These are phyloP conservation scores for Aechmea fasciata DNA, from an alignment of 176 grass and related monocot genomes.

Conservation along the genomic window DNA sequence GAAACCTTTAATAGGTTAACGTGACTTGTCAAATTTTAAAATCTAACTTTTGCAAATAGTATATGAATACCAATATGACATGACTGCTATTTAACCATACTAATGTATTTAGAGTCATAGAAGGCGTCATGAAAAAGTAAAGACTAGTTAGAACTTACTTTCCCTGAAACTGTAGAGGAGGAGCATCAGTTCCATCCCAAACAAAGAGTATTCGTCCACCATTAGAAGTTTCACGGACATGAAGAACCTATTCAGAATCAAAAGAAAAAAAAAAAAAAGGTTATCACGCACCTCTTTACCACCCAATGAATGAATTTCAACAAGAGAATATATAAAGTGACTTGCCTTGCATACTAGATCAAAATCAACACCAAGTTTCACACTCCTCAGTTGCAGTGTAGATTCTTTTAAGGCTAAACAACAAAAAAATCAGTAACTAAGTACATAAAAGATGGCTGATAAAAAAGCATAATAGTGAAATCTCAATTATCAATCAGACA, in stretches of 20 bases:
- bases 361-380: conserved; percentile 45
- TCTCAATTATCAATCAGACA: background rate
- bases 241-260: conserved; percentile 66
- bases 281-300: background rate
- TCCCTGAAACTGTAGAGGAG: conserved; percentile 30
- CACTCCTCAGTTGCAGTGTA: conserved; percentile 38
- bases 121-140: conserved; percentile 9
- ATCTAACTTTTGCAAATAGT: no score
- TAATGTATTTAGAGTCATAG: background rate
- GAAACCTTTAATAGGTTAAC: no score
- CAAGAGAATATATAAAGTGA: background rate
- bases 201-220: conserved; percentile 51
- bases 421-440: conserved; percentile 15
- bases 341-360: conserved; percentile 79
- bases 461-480: background rate
- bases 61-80: no score
- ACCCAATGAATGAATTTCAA: background rate
- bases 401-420: conserved; percentile 42
- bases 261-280: background rate
- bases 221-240: conserved; percentile 44
- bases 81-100: conserved; percentile 4
- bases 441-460: conserved; percentile 9
- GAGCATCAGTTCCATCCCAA: conserved; percentile 89
- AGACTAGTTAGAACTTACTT: conserved; percentile 16
- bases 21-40: no score